A percentile compares a stretch with the other conserved stretches of the same genome.
phyloP scores from a whole-genome alignment of 257 asterid genomes.

The Solanum chiquidenum region DNA sequence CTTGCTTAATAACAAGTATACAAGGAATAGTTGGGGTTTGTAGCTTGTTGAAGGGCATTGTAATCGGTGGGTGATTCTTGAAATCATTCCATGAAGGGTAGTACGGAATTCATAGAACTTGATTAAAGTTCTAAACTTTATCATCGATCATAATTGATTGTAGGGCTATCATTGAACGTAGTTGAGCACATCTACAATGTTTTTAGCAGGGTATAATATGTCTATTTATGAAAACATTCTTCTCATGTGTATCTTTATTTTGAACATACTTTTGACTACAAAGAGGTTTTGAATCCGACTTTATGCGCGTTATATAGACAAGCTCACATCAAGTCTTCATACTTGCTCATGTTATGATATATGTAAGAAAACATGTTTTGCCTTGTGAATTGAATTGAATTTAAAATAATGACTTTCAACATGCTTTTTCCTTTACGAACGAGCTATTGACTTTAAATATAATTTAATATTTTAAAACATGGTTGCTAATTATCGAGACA shows the following conservation, averaged over 20 bases:
- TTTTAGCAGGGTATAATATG: too few species aligned
- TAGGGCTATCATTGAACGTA: neutral
- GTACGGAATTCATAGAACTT: neutral
- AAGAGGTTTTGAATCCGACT: neutral
- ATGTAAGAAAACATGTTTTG: neutral
- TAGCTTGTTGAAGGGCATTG: neutral
- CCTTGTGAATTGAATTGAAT: neutral
- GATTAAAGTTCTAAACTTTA: neutral
- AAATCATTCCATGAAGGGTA: neutral
- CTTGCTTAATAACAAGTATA: neutral
- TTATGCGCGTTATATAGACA: neutral
- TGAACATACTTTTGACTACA: neutral
- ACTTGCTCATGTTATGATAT: neutral
- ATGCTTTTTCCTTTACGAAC: neutral
- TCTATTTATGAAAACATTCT: too few species aligned
- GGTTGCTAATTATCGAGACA: neutral
- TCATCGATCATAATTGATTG: neutral
- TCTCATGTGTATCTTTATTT: neutral
- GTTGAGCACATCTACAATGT: neutral
- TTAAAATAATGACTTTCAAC: neutral
- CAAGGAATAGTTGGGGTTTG: neutral
- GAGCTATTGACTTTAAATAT: neutral
- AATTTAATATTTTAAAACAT: neutral
- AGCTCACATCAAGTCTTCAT: neutral
- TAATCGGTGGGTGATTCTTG: neutral